Base-by-base conservation (phyloP, 2,329 filamentous ascomycete genomes). In the Ascochyta koolunga region DNA sequence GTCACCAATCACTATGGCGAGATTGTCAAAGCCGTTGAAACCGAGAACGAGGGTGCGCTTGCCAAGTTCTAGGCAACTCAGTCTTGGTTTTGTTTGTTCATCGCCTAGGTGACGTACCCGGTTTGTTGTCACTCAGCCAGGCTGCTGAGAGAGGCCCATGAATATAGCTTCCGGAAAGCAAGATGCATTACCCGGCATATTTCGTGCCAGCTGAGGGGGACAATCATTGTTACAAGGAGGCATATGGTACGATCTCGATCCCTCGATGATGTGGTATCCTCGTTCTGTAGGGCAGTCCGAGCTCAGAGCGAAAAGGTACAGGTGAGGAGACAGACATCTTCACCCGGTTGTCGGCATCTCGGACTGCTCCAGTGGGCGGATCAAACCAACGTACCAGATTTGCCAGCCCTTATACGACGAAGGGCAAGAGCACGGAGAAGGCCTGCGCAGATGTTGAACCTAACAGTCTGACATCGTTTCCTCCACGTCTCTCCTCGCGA, bases 371-470 rank as follows among this genome's bases (percentile, higher is more conserved):
- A 16, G 15, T 33, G n/a, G 10, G n/a, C 5, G 15, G 9, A 37
- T 21, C 2, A 13, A 13, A 19, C n/a, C 56, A 44, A 29, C n/a
- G 5, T 54, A 63, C 63, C 49, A 65, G 24, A 19, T 66, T 65
- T n/a, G 64, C 58, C n/a, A 66, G 41, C 2, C 59, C 59, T 1
- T 79, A 76, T 1, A 82, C 77, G 0, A 80, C 77, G 41, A 82
- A 80, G 0, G 78, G 80, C 56, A 81, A 75, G 10, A 76, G 73
- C 27, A 82, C 77, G 11, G 78, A 50, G 61, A 65, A 47, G 51
- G 74, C 50, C 64, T 73, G 5, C 63, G 79, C 80, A 5, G 73
- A 76, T 24, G 77, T 75, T 49, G 76, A 72, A 42, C 54, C 33
- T 65, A 68, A 60, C 61, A 65, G 32, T 68, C 63, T 16, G 29